These are phyloP conservation scores for Tetradesmus lagerheimii DNA, from an alignment of 139 green algal species.

Conservation along the genomic window DNA sequence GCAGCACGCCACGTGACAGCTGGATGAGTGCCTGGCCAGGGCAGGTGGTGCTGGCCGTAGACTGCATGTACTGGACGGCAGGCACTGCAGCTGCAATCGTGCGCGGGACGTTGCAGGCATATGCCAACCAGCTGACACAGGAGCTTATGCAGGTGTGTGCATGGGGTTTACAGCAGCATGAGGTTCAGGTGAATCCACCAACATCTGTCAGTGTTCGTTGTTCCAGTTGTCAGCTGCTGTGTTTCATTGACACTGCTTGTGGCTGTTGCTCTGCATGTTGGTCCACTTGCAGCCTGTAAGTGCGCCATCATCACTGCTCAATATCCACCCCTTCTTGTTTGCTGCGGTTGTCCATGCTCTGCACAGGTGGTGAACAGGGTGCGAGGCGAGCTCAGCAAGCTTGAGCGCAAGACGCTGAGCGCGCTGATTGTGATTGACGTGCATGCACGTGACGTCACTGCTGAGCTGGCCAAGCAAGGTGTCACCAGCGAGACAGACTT, in stretches of 20 bases:
- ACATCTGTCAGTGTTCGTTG: not conserved
- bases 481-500: conserved; percentile 77
- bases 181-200: no score
- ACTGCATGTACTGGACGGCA: conserved; percentile 84
- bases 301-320: no score
- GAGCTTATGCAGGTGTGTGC: conserved; percentile 74
- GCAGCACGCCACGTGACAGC: conserved; percentile 62
- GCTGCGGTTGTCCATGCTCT: not conserved
- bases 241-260: no score
- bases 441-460: conserved; percentile 77
- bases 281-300: no score
- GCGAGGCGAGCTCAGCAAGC: conserved; percentile 77
- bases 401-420: conserved; percentile 83
- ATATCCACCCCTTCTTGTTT: no score
- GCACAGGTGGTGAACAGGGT: conserved; percentile 71
- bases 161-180: not conserved
- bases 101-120: conserved; percentile 57
- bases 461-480: conserved; percentile 61
- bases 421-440: conserved; percentile 90
- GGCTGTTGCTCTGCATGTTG: no score
- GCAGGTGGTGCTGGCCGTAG: conserved; percentile 59
- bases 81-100: conserved; percentile 72
- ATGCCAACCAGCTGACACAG: conserved; percentile 73
- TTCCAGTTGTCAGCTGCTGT: not conserved
- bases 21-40: conserved; percentile 78